Evolutionary conservation across 208 protist genomes (phyloP).

Genomic region (Herpetomonas tarakana): DNA sequence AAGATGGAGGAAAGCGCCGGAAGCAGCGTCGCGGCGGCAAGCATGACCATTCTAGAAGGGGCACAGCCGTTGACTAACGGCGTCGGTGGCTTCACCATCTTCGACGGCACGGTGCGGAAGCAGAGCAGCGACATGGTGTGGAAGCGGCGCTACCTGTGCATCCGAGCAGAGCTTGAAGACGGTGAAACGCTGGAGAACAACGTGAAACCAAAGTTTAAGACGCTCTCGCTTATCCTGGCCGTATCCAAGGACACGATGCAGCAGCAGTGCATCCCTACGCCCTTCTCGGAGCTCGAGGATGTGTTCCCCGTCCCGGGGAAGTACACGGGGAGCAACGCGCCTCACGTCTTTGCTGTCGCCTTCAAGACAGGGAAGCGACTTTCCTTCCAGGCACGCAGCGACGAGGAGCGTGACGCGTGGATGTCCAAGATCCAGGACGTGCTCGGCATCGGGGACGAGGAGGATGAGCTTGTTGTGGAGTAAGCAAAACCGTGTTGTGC

Average conservation of each 20-base stretch:
- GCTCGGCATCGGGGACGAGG: constrained; percentile 66
- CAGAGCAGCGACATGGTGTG: constrained; percentile 77
- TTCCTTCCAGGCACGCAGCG: constrained; percentile 64
- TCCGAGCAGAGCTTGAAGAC: constrained; percentile 61
- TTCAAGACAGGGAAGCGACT: constrained; percentile 76
- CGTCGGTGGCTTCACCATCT: constrained; percentile 55
- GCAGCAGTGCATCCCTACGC: constrained; percentile 73
- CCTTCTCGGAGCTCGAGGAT: constrained; percentile 73
- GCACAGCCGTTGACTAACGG: constrained; percentile 43
- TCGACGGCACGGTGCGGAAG: constrained; percentile 64
- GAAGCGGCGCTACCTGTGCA: constrained; percentile 79
- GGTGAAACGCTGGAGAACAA: constrained; percentile 30
- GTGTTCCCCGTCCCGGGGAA: constrained; percentile 74
- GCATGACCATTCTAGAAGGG: constrained; percentile 64
- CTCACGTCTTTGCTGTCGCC: constrained; percentile 69
- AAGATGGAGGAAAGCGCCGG: constrained; percentile 39
- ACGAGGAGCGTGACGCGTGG: constrained; percentile 63
- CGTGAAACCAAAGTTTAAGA: constrained; percentile 63
- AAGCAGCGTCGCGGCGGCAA: constrained; percentile 33
- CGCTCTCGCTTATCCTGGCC: constrained; percentile 57
- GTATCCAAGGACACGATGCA: constrained; percentile 77
- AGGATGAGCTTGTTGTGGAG: constrained; percentile 20
- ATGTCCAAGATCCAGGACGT: constrained; percentile 85
- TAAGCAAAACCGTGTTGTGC: constrained; percentile 6
- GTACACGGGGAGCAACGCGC: constrained; percentile 70